phyloP scores from a whole-genome alignment of 1,284 basidiomycete species.

The Rhodotorula sp. region DNA sequence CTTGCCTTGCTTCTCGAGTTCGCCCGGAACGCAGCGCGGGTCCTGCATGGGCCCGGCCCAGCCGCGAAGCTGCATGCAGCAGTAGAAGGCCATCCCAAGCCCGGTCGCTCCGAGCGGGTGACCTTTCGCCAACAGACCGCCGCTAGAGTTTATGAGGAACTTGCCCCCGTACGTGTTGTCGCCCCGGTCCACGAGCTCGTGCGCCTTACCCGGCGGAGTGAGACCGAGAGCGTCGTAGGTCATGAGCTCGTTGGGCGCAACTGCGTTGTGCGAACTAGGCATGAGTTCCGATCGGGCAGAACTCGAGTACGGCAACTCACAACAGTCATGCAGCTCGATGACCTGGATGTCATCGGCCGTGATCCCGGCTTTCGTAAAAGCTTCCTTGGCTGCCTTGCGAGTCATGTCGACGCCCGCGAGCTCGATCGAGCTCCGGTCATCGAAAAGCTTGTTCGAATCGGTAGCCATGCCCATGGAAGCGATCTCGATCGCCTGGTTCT shows the following conservation, averaged over 20 bases:
- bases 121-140: conserved; percentile 81
- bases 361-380: conserved; percentile 68
- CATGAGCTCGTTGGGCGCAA: conserved; percentile 59
- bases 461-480: conserved; percentile 61
- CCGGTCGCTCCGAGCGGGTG: conserved; percentile 62
- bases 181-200: conserved; percentile 69
- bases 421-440: conserved; percentile 67
- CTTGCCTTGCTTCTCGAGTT: conserved; percentile 63
- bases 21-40: conserved; percentile 53
- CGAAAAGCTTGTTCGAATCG: conserved; percentile 63
- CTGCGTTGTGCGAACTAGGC: background rate
- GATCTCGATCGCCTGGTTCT: conserved; percentile 73
- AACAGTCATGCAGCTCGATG: conserved; percentile 81
- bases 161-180: conserved; percentile 87
- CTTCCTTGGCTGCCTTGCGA: conserved; percentile 65
- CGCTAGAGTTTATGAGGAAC: conserved; percentile 79
- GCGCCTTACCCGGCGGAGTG: conserved; percentile 66
- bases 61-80: conserved; percentile 53
- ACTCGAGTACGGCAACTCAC: conserved; percentile 52
- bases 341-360: conserved; percentile 75
- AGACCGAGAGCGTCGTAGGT: conserved; percentile 80
- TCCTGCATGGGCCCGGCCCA: conserved; percentile 63
- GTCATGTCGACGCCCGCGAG: conserved; percentile 59
- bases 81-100: conserved; percentile 83
- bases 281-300: background rate